phyloP scores from a whole-genome alignment of 2,329 filamentous ascomycete species.

The Claviceps pazoutovae region DNA sequence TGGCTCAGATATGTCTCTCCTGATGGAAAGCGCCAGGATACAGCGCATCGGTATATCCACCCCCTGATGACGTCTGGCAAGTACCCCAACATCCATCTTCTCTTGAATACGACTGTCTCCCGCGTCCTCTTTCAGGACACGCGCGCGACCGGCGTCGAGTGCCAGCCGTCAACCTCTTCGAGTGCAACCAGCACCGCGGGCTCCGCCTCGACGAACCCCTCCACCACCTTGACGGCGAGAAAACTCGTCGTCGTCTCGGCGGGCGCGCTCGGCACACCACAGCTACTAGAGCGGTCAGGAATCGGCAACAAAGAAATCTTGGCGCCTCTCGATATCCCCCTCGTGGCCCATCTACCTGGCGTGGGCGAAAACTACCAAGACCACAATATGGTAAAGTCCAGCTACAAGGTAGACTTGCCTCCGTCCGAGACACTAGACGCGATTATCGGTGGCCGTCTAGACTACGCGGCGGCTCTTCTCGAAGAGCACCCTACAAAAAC shows the following conservation, averaged over 20 bases:
- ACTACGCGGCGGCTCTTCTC: slow-evolving; percentile 21
- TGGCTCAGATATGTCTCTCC: slow-evolving; percentile 26
- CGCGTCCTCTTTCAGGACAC: slow-evolving; percentile 38
- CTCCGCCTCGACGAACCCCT: slow-evolving; percentile 1
- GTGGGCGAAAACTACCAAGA: slow-evolving; percentile 43
- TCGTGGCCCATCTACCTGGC: slow-evolving; percentile 32
- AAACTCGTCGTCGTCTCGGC: slow-evolving; percentile 21
- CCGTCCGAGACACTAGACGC: slow-evolving; percentile 31
- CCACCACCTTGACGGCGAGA: slow-evolving; percentile 12
- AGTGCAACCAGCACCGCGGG: background rate
- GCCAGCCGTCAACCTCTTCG: slow-evolving; percentile 23
- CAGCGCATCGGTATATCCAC: slow-evolving; percentile 35
- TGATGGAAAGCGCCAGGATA: slow-evolving; percentile 42
- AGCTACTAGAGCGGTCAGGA: slow-evolving; percentile 48
- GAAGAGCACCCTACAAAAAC: slow-evolving; percentile 19
- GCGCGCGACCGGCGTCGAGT: slow-evolving; percentile 45
- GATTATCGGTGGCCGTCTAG: slow-evolving; percentile 30
- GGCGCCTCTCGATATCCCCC: slow-evolving; percentile 28
- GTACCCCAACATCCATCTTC: slow-evolving; percentile 44
- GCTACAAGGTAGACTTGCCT: slow-evolving; percentile 26
- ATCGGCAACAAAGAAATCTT: slow-evolving; percentile 39
- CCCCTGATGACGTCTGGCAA: slow-evolving; percentile 18
- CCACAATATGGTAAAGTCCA: slow-evolving; percentile 38
- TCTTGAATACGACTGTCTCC: slow-evolving; percentile 41
- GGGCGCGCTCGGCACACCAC: slow-evolving; percentile 38